Base-by-base conservation (phyloP, 176 grass and related monocot genomes). In the Aegilops sharonensis region DNA sequence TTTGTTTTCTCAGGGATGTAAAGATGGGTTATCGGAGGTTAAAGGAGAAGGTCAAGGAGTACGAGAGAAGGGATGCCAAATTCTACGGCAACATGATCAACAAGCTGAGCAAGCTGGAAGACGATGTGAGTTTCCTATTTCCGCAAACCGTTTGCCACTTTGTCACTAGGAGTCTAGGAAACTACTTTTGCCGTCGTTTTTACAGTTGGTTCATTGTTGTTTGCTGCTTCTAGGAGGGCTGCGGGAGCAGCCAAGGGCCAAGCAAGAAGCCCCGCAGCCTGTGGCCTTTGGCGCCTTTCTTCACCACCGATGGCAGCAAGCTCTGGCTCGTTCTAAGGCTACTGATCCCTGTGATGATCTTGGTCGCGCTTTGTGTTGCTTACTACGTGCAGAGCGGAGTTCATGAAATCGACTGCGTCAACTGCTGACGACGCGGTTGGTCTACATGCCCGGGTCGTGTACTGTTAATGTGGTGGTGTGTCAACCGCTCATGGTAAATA, bases 31-130 rank as follows among this genome's bases (percentile, higher is more conserved):
- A 93, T 71, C 88, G 78, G 68, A 88, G 75, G 70, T 31, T 93
- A 23, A 93, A 91, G 52, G 89, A 93, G 39, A 91, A 77, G 63
- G 79, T 93, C 61, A 93, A 84, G 77, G 92, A 91, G 61, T 86
- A 89, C 75, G 88, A 89, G 64, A 84, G 80, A 83, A 91, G 57
- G 50, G 92, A 93, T 3, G 89, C 86, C 15, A 93, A 91, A 81
- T 86, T 93, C 43, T 93, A 93, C 6, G 75, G 92, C 20, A 93
- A 93, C 68, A 91, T 91, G 40, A 88, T 93, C 48, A 81, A 89
- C 2, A 93, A 91, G 43, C 70, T 87, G 79, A 81, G 89, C 62
- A 91, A 91, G 80, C 42, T 59, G 6, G 86, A 88, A 17, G 43
- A 42, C 4, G 78, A 86, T 47, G 92, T 93, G 86, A 84, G 79